phyloP scores from a whole-genome alignment of 306 rosid genomes.

The Cicer cuneatum region DNA sequence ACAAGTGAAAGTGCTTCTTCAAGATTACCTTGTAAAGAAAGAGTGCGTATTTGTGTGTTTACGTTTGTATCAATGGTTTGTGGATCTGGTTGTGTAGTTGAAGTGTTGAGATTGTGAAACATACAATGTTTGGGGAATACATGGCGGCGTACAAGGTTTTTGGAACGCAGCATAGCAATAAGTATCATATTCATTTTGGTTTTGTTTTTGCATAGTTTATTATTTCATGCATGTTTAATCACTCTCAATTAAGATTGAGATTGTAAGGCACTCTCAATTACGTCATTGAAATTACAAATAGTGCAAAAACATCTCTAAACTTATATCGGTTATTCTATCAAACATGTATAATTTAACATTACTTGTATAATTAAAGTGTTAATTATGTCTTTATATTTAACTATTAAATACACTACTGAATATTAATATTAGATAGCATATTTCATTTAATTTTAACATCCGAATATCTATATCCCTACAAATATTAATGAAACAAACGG shows the following conservation, averaged over 20 bases:
- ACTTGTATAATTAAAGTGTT: no score
- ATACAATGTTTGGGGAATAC: constrained; percentile 35
- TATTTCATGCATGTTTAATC: background rate
- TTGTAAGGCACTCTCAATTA: no score
- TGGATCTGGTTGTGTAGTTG: constrained; percentile 13
- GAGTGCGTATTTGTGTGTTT: constrained; percentile 45
- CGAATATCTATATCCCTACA: no score
- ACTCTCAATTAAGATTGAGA: background rate
- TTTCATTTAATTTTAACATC: no score
- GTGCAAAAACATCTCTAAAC: no score
- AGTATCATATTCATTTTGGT: constrained; percentile 4
- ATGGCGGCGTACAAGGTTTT: constrained; percentile 15
- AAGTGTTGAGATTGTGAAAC: constrained; percentile 37
- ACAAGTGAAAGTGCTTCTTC: constrained; percentile 63
- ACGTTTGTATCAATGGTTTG: constrained; percentile 38
- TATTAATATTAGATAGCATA: no score
- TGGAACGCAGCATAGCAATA: constrained; percentile 40
- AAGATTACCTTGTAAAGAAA: constrained; percentile 60
- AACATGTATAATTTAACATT: no score
- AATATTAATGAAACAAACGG: background rate
- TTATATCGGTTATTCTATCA: no score
- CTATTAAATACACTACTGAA: no score
- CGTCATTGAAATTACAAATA: no score
- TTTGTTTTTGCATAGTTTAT: constrained; percentile 8
- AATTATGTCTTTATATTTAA: no score